Evolutionary conservation across 2,329 filamentous ascomycete genomes (phyloP), one percentile per base, ranked within the genome.

Genomic region (Verticillium nubilum): DNA sequence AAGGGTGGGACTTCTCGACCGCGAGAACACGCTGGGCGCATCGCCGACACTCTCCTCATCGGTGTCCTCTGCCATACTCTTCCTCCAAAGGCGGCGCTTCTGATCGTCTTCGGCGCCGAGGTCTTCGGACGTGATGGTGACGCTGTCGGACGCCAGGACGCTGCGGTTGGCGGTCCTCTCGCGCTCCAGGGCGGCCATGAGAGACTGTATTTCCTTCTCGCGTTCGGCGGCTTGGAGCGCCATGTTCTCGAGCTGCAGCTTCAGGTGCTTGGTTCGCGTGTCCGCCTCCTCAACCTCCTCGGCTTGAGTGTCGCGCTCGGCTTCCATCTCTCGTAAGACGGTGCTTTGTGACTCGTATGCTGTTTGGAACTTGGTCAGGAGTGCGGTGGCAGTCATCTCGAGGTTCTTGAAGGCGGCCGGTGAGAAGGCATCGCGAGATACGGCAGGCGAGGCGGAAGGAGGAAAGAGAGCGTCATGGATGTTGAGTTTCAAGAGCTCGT

Each of bases 401-500:
- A 87, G 75, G 67, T 84, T 86, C 68, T 85, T 86, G 72, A 80
- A 88, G 10, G 81, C 80, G 0, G 81, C 77, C 0, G 84, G 84
- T 1, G 84, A 86, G 68, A 86, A 85, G 1, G 80, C 67, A 47
- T 85, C 80, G 37, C 75, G 70, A 13, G 79, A 75, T 12, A 31
- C 54, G 0, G 67, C 64, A 1, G 80, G 74, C 0, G 73, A 66
- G 2, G 74, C 73, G 1, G 70, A 63, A 25, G n/a, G 17, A 0
- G 84, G 82, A 61, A 81, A 86, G 13, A 88, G 76, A 0, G 80
- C 79, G 1, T 78, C 69, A 31, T 82, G 78, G 42, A 88, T 76
- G 66, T 87, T 78, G 55, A 88, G 73, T 56, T 76, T 78, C 64
- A 80, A 77, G 5, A 86, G 76, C 60, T 86, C 82, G 61, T 87